Base-by-base conservation (phyloP, 2,329 filamentous ascomycete genomes). In the Aspergillus amoenus region DNA sequence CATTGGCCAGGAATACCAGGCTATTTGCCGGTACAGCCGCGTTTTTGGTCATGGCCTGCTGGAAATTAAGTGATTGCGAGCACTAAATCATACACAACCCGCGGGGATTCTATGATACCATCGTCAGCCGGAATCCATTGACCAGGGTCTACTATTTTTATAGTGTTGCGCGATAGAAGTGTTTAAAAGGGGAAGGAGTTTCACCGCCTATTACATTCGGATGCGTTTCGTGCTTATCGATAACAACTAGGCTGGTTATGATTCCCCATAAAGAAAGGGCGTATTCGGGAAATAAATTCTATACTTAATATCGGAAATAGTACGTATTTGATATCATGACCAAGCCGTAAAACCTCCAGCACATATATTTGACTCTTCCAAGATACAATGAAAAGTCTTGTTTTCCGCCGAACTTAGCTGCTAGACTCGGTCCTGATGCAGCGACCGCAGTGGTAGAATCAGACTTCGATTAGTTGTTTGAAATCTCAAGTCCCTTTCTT, bases 1-100 rank as follows among this genome's bases (percentile, higher is more conserved):
- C 56, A 73, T 97, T 96, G 68, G 91, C 88, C 62, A 85, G 75
- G 51, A 83, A 70, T 59, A 92, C 83, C 47, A 64, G 61, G 66
- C 68, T 69, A 42, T 57, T 78, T 66, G 51, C 69, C 56, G 52
- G 40, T 21, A 65, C 46, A 41, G 59, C 39, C 34, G 52, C 56
- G 70, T 71, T 70, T 43, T 48, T 69, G 32, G 34, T 27, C 51
- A 42, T 49, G 24, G 34, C 18, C 11, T 5, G n/a, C 37, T 24
- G 22, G 32, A 13, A 34, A n/a, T 13, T 13, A 18, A 9, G n/a
- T 9, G 39, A 3, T 30, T 41, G 32, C 15, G 34, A 17, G n/a
- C 24, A 51, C n/a, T 21, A 30, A 40, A 15, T 39, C 15, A 13
- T 17, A 17, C 17, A 52, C 8, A 40, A 55, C 15, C 30, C 54